Percentiles rank a stretch among this genome's conserved stretches.
Evolutionary conservation across 352 stramenopile species (phyloP).

Genomic region (Globisporangium lucens): DNA sequence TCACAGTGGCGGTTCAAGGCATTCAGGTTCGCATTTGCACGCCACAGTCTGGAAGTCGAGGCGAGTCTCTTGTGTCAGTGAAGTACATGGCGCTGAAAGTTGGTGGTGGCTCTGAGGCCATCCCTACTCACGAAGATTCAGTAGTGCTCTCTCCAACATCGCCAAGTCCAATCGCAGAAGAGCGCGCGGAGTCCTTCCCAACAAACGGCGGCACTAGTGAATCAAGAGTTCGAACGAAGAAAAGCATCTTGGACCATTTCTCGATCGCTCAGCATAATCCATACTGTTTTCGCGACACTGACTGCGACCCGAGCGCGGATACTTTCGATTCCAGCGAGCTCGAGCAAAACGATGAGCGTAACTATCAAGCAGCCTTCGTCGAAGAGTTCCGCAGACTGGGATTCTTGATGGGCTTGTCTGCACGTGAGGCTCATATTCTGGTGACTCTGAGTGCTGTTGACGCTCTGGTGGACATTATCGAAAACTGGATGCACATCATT

Average conservation of each 20-base stretch:
- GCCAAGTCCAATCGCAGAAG: not conserved
- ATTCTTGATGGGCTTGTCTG: constrained; percentile 56
- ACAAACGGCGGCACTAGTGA: constrained; percentile 7
- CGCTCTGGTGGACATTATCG: constrained; percentile 58
- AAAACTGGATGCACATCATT: constrained; percentile 61
- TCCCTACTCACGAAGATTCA: constrained; percentile 27
- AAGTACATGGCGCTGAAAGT: constrained; percentile 50
- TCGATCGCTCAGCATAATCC: constrained; percentile 68
- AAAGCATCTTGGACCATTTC: constrained; percentile 75
- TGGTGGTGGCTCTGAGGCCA: constrained; percentile 31
- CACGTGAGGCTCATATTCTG: constrained; percentile 54
- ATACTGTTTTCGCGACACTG: constrained; percentile 62
- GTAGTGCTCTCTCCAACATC: not conserved
- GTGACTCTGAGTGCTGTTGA: constrained; percentile 59
- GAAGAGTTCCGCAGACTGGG: constrained; percentile 47
- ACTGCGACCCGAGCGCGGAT: constrained; percentile 16
- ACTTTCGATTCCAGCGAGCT: constrained; percentile 5
- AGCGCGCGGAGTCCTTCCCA: constrained; percentile 1
- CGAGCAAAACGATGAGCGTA: constrained; percentile 18
- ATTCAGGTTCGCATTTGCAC: constrained; percentile 70
- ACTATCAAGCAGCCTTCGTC: constrained; percentile 28
- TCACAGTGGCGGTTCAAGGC: constrained; percentile 45
- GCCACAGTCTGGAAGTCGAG: constrained; percentile 55
- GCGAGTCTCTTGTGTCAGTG: constrained; percentile 58
- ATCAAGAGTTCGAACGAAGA: constrained; percentile 28